Evolutionary conservation across 768 basidiomycete species (phyloP).

Genomic region (Lepiota venenata): DNA sequence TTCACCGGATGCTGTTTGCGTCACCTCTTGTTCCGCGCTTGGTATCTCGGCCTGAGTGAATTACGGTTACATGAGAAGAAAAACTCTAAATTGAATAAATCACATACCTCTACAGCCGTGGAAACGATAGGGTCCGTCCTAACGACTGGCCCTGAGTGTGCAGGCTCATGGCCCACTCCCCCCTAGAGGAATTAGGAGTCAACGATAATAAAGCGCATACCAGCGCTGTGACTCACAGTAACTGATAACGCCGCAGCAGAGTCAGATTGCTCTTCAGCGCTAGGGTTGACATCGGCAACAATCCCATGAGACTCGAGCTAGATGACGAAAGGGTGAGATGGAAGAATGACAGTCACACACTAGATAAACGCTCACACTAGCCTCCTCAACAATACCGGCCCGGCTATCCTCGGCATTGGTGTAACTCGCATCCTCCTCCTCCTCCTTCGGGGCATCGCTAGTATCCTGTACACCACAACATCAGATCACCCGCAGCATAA

Average conservation of each 20-base stretch:
- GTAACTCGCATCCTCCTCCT: conserved; percentile 2
- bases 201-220: neutral
- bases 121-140: neutral
- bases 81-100: neutral
- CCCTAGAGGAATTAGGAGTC: neutral
- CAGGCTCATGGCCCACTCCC: neutral
- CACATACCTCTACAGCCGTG: neutral
- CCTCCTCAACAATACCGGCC: neutral
- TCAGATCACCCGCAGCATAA: neutral
- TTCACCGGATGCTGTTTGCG: conserved; percentile 1
- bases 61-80: neutral
- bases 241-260: neutral
- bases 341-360: neutral
- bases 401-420: neutral
- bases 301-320: neutral
- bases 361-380: neutral
- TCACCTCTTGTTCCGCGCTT: neutral
- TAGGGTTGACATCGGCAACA: conserved; percentile 1
- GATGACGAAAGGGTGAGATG: conserved; percentile 2
- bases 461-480: neutral
- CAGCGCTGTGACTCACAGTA: neutral
- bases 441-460: neutral
- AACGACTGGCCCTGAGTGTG: neutral
- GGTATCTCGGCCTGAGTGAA: conserved; percentile 3
- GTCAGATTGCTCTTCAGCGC: neutral